Evolutionary conservation across 495 filamentous ascomycete species (phyloP), one percentile per base, ranked within the genome.

Genomic region (Neurospora sp.): DNA sequence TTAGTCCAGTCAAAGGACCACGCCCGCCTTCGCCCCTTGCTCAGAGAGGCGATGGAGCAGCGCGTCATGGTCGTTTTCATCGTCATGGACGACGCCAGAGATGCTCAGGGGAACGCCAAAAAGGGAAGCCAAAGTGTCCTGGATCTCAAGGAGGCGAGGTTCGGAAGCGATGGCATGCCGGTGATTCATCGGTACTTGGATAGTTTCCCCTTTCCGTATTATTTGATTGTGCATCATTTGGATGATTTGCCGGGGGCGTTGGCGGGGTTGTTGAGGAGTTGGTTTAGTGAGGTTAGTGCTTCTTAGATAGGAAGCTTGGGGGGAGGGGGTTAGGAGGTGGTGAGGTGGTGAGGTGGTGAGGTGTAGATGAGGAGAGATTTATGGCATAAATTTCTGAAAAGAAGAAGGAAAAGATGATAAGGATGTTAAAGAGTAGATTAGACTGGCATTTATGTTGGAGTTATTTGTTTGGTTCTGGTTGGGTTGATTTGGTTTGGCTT

Each of bases 11-110:
- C 83, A 42, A 78, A 82, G 18, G 91, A 93, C 54, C 95, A 97
- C 79, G 93, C 92, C n/a, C 85, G 87, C 1, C 91, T 99, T 72
- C 85, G 90, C 12, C 87, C 93, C 23, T 86, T 98, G 31, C 89
- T 98, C 5, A 84, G 96, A 8, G 91, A 94, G 77, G 94, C 96
- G 4, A 89, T 92, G 76, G 95, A 97, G 81, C 93, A 97, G 81
- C 85, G 93, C 11, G 94, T 99, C 77, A 98, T 99, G 96, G 90
- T 98, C 71, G 94, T 99, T 0, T 99, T 98, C 76, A 91, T 99
- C 69, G 91, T 99, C 74, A 91, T 99, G 75, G 96, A 99, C 84
- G 90, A 94, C 41, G 86, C 91, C 8, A 86, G 86, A 0, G 76
- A 70, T 1, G 71, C 54, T 0, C 54, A 66, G 0, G 54, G 54